Evolutionary conservation across 2,329 filamentous ascomycete species (phyloP).

Genomic region (Cladophialophora exuberans): DNA sequence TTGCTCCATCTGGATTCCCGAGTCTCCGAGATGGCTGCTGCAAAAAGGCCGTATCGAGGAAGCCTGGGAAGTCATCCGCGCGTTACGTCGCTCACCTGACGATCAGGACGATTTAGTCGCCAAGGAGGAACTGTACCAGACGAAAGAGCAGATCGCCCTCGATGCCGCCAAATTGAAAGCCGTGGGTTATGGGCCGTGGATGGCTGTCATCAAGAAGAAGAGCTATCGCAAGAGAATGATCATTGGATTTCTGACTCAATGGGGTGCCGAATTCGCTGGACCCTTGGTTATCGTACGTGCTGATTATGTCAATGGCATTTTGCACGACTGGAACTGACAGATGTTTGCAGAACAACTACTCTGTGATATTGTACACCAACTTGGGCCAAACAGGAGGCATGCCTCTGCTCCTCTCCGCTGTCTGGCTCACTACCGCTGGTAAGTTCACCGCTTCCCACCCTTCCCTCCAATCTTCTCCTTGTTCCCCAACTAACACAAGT

Average conservation of each 20-base stretch:
- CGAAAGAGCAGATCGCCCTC: slow-evolving; percentile 28
- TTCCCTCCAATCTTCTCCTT: background rate
- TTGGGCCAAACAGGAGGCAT: slow-evolving; percentile 44
- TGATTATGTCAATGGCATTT: slow-evolving; percentile 35
- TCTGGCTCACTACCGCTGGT: slow-evolving; percentile 52
- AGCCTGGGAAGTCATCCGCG: slow-evolving; percentile 37
- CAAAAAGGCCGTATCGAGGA: slow-evolving; percentile 40
- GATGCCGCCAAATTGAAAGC: slow-evolving; percentile 40
- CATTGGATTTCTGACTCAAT: slow-evolving; percentile 57
- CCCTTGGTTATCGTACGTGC: slow-evolving; percentile 52
- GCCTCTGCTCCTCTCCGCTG: slow-evolving; percentile 49
- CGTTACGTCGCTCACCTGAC: slow-evolving; percentile 47
- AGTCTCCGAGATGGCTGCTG: slow-evolving; percentile 28
- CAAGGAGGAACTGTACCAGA: slow-evolving; percentile 46
- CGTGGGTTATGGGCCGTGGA: slow-evolving; percentile 48
- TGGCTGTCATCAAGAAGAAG: slow-evolving; percentile 50
- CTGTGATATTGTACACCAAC: slow-evolving; percentile 42
- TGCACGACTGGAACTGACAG: background rate
- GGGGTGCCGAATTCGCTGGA: slow-evolving; percentile 58
- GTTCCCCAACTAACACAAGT: background rate
- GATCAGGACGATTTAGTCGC: slow-evolving; percentile 45
- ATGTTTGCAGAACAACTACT: slow-evolving; percentile 42
- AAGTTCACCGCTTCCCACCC: slow-evolving; percentile 19
- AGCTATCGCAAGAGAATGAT: slow-evolving; percentile 56
- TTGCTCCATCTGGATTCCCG: slow-evolving; percentile 25